Base-by-base conservation (phyloP, 2,329 filamentous ascomycete genomes). In the Colletotrichum noveboracense region DNA sequence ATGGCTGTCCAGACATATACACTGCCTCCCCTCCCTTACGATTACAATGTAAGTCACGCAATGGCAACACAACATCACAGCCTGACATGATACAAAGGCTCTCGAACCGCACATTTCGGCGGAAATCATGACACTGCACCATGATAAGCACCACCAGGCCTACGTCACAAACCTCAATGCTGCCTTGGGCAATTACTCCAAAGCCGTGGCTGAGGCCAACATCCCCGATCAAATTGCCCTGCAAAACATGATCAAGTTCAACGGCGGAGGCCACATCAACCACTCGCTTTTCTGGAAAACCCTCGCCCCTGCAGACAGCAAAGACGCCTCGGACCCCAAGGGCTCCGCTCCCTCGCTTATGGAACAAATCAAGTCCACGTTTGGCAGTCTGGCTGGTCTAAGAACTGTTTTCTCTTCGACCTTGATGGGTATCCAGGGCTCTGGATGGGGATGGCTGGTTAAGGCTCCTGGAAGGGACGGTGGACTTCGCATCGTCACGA, bases 281-380 rank as follows among this genome's bases (percentile, higher is more conserved):
- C 96, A 98, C 88, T 93, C 92, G 1, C 91, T 98, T 38, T 98
- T 98, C 89, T 98, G 96, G 96, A 92, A 94, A 86, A 96, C 95
- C 84, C 89, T 97, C 28, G 85, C 91, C 0, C 94, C 94, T 0
- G 85, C 91, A 0, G 87, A 85, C 24, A 92, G 89, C 3, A 78
- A 88, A 0, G 91, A 93, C 8, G 89, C 94, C 2, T 87, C 91
- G 28, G 64, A 66, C 64, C 84, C 89, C 6, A 85, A 88, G 64
- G 64, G 43, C 6, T 84, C 87, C 2, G 91, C 92, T 0, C 92
- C 93, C 0, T 86, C 87, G 28, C 87, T 97, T 5, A 79, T 88
- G 9, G 86, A 88, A 1, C 92, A 92, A 7, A 93, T 97, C 79
- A 84, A 87, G 66, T 85, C 87, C 69, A 90, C 90, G 3, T 98